These are phyloP conservation scores for Primulina eburnea DNA, from an alignment of 257 asterid genomes.

Conservation along the genomic window DNA sequence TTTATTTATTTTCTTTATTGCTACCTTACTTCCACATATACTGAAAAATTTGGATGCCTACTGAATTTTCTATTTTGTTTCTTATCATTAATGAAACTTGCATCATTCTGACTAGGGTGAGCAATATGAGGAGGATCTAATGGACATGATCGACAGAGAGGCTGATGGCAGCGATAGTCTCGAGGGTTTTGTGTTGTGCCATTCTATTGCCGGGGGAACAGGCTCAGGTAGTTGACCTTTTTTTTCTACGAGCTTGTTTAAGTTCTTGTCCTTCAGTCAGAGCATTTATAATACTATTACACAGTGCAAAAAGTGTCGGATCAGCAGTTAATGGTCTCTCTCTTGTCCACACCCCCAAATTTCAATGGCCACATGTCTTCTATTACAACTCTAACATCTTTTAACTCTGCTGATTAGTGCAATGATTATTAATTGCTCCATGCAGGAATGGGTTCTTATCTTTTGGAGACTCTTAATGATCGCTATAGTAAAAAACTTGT, in stretches of 20 bases:
- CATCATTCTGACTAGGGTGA: conserved; percentile 60
- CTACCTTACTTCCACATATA: neutral
- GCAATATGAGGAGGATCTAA: conserved; percentile 92
- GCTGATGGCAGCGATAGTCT: conserved; percentile 99
- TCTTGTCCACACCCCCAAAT: neutral
- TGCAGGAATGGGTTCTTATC: conserved; percentile 97
- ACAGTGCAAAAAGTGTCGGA: neutral
- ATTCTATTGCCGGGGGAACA: conserved; percentile 98
- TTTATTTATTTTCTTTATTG: neutral
- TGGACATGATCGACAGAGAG: conserved; percentile 99
- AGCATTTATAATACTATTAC: conserved; percentile 3
- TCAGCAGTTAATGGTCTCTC: conserved; percentile 6
- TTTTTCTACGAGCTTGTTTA: conserved; percentile 15
- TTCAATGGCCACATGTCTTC: conserved; percentile 1
- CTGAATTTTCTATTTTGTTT: neutral
- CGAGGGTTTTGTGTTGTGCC: conserved; percentile 99
- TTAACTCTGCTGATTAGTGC: conserved; percentile 11
- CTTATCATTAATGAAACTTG: conserved; percentile 18
- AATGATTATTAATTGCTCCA: conserved; percentile 23
- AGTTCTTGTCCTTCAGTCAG: conserved; percentile 4
- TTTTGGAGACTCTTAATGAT: conserved; percentile 92
- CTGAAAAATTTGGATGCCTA: conserved; percentile 1
- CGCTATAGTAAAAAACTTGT: conserved; percentile 98
- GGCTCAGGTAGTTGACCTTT: conserved; percentile 63
- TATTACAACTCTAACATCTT: conserved; percentile 1